These are phyloP conservation scores for Corchorus capsularis DNA, from an alignment of 345 rosid genomes.

Conservation along the genomic window DNA sequence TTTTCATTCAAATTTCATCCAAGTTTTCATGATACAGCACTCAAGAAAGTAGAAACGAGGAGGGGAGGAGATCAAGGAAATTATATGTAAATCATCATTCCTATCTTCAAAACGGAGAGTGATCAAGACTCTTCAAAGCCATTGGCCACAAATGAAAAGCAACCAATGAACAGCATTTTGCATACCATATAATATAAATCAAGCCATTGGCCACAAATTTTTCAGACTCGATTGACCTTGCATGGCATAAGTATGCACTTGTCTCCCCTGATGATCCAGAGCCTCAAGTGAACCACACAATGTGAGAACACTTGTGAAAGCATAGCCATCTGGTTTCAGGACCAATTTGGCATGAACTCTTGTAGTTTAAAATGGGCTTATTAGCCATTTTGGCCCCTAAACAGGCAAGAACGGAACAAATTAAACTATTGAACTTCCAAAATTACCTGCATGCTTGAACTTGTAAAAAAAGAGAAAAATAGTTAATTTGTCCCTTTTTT, in stretches of 20 bases:
- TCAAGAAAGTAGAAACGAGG: background rate
- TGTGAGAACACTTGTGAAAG: slow-evolving; percentile 68
- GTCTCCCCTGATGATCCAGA: slow-evolving; percentile 50
- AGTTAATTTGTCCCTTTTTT: no score
- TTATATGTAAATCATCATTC: no score
- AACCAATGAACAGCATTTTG: slow-evolving; percentile 53
- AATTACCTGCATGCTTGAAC: no score
- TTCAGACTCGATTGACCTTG: slow-evolving; percentile 58
- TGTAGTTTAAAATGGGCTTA: slow-evolving; percentile 21
- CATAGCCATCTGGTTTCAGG: slow-evolving; percentile 59
- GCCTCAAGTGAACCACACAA: slow-evolving; percentile 68
- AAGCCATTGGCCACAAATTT: slow-evolving; percentile 59
- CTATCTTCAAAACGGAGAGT: no score
- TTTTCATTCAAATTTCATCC: slow-evolving; percentile 2
- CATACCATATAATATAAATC: slow-evolving; percentile 78
- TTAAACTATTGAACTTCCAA: no score
- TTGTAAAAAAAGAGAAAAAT: no score
- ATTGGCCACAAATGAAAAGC: background rate
- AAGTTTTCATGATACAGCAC: background rate
- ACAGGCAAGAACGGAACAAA: no score
- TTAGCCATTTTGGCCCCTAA: background rate
- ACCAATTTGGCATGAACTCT: slow-evolving; percentile 49
- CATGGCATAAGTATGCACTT: slow-evolving; percentile 62
- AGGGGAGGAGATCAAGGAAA: background rate
- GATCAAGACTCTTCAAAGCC: no score